These are phyloP conservation scores for Ceriops tagal DNA, from an alignment of 345 rosid species.

Conservation along the genomic window DNA sequence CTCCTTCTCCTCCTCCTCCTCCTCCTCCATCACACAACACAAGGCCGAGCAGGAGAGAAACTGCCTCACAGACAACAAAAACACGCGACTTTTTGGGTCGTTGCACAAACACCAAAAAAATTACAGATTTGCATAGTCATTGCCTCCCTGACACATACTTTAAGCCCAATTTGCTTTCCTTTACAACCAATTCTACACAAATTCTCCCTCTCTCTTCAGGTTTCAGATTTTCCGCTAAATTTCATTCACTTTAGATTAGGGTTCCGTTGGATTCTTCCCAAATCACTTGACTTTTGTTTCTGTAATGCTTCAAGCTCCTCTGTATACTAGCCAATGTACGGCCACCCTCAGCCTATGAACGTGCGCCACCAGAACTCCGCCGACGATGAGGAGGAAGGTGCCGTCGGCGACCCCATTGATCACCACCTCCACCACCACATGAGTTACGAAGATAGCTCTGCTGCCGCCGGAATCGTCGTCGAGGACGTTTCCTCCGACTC, in stretches of 20 bases:
- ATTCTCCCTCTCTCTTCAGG: not conserved
- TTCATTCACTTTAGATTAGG: constrained; percentile 30
- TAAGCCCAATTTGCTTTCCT: no score
- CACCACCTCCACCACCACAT: constrained; percentile 34
- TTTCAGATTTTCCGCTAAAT: not conserved
- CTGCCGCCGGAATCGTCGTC: constrained; percentile 34
- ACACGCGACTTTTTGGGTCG: no score
- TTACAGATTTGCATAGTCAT: no score
- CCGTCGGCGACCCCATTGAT: constrained; percentile 42
- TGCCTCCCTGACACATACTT: no score
- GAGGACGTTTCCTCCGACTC: constrained; percentile 59
- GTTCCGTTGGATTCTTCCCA: constrained; percentile 9
- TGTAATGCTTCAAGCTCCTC: constrained; percentile 34
- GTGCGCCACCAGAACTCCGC: constrained; percentile 42
- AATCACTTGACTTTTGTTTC: not conserved
- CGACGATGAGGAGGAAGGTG: constrained; percentile 35
- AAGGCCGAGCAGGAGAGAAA: no score
- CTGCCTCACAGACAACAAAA: no score
- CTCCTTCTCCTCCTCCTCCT: no score
- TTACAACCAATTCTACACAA: not conserved
- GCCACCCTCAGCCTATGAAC: constrained; percentile 50
- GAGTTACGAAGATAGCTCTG: constrained; percentile 37
- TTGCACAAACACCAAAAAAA: no score
- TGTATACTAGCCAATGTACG: constrained; percentile 46
- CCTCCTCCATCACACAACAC: no score